Evolutionary conservation across 345 rosid genomes (phyloP).

Genomic region (Salix dunnii): DNA sequence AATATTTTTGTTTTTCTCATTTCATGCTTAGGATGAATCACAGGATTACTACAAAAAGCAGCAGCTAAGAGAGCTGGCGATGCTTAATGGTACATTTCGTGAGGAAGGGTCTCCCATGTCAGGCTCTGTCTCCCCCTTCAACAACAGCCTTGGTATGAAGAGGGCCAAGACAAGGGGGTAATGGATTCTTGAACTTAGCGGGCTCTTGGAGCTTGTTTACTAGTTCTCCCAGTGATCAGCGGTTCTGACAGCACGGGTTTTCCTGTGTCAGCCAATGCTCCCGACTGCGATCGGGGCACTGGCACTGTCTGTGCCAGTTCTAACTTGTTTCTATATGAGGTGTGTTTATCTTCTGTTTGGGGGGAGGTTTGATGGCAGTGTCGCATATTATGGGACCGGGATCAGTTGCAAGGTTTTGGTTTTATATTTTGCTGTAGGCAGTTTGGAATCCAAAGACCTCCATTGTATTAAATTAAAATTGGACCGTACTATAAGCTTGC

Average conservation of each 20-base stretch:
- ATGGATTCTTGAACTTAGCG: conserved; percentile 10
- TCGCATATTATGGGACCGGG: conserved; percentile 10
- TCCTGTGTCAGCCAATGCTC: conserved; percentile 33
- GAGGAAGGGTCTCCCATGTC: conserved; percentile 95
- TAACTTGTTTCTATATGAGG: conserved; percentile 36
- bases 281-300: conserved; percentile 48
- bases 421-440: conserved; percentile 14
- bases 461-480: background rate
- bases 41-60: conserved; percentile 96
- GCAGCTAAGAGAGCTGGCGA: conserved; percentile 88
- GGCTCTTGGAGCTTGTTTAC: conserved; percentile 32
- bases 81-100: conserved; percentile 88
- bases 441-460: conserved; percentile 20
- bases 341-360: conserved; percentile 31
- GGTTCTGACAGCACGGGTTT: conserved; percentile 23
- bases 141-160: conserved; percentile 88
- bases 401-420: conserved; percentile 9
- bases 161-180: conserved; percentile 92
- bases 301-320: conserved; percentile 38
- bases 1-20: background rate
- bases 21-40: conserved; percentile 65
- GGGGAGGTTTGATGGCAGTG: conserved; percentile 16
- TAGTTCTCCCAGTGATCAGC: conserved; percentile 27
- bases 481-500: conserved; percentile 13
- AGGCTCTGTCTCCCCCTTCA: conserved; percentile 83